Percentiles rank a stretch among this genome's conserved stretches.
Conservation (phyloP, 108 stramenopile species). For the Cyclotella kingstonii region DNA sequence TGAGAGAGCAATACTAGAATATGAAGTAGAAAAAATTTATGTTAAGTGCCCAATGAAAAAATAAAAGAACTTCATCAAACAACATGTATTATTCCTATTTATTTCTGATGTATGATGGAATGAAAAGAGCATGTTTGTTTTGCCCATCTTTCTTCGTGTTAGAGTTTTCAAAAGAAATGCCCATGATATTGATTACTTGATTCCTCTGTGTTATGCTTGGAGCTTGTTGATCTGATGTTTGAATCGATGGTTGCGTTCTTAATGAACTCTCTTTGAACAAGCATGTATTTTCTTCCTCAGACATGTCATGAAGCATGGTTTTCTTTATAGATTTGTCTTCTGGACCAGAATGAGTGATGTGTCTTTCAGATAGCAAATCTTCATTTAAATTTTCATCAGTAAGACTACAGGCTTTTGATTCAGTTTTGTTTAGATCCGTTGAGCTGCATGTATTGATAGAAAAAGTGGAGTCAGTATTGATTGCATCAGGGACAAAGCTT, state of each 20-base stretch:
- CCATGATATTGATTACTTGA: slow-evolving; percentile 28
- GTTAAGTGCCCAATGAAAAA: too few species aligned
- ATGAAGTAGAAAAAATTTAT: too few species aligned
- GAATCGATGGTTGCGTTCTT: not conserved
- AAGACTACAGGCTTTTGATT: too few species aligned
- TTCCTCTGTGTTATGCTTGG: not conserved
- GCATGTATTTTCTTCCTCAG: not conserved
- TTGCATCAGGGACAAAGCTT: too few species aligned
- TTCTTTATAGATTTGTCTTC: too few species aligned
- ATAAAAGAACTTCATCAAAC: too few species aligned
- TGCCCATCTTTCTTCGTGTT: not conserved
- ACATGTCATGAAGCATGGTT: not conserved
- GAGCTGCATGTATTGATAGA: too few species aligned
- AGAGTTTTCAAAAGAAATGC: slow-evolving; percentile 29
- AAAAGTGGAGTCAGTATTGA: too few species aligned
- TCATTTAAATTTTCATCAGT: too few species aligned
- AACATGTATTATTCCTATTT: not conserved
- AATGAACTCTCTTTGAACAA: not conserved
- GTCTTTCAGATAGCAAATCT: too few species aligned
- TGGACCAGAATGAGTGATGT: too few species aligned
- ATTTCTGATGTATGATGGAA: slow-evolving; percentile 26
- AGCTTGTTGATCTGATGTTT: not conserved
- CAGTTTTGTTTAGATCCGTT: not conserved
- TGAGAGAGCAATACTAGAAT: too few species aligned
- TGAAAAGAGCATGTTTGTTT: slow-evolving; percentile 25